Evolutionary conservation across 1,284 basidiomycete genomes (phyloP).

Genomic region (Trichosporon ovoides): DNA sequence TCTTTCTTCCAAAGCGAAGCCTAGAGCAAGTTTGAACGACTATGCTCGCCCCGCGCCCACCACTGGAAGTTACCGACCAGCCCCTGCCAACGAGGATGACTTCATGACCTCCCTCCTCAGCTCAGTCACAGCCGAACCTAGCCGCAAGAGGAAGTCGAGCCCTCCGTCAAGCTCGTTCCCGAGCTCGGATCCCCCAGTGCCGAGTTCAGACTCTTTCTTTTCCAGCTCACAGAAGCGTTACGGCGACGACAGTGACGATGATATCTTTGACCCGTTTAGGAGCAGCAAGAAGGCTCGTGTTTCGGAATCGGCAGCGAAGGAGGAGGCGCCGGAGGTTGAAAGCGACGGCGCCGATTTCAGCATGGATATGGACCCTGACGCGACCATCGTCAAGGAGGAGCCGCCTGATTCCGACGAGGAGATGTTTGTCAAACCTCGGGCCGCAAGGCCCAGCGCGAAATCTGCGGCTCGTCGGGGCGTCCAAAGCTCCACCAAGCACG

Average conservation of each 20-base stretch:
- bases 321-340: conserved; percentile 30
- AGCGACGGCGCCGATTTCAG: conserved; percentile 23
- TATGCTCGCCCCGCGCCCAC: conserved; percentile 52
- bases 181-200: conserved; percentile 34
- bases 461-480: conserved; percentile 6
- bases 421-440: conserved; percentile 18
- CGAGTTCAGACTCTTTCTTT: conserved; percentile 51
- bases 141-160: conserved; percentile 67
- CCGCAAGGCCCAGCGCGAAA: conserved; percentile 23
- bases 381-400: conserved; percentile 45
- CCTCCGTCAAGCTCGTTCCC: conserved; percentile 47
- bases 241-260: conserved; percentile 49
- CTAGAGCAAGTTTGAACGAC: conserved; percentile 47
- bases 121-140: conserved; percentile 33
- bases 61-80: conserved; percentile 68
- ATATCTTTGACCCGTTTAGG: conserved; percentile 30
- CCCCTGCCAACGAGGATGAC: conserved; percentile 71
- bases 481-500: conserved; percentile 21
- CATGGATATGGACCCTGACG: conserved; percentile 27
- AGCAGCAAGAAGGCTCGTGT: conserved; percentile 42
- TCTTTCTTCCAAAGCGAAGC: conserved; percentile 43
- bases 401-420: conserved; percentile 48
- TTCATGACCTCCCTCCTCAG: conserved; percentile 72
- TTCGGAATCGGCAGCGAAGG: conserved; percentile 39
- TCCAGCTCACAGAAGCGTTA: conserved; percentile 29